Evolutionary conservation across 1,284 basidiomycete species (phyloP), one percentile per base, ranked within the genome.

Genomic region (Cryptococcus wingfieldii): DNA sequence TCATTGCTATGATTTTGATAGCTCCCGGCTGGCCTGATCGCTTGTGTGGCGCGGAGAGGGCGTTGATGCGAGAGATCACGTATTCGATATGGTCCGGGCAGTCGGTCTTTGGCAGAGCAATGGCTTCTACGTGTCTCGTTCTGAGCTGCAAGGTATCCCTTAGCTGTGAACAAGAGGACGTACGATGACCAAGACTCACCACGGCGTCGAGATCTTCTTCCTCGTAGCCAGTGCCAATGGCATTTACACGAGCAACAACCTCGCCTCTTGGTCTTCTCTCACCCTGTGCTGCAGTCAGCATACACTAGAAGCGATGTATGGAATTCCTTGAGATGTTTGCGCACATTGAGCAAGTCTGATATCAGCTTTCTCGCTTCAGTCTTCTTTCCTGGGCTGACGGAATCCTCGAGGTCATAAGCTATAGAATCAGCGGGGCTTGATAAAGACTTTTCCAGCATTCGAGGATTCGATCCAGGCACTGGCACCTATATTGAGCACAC

Each of bases 361-460:
- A 92, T 77, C 19, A 83, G 79, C 2, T 71, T 67, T 58, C 89
- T 79, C 0, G 89, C 88, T 50, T 79, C 76, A 9, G 71, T 70
- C 74, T 91, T 92, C 67, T 86, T 83, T 2, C 77, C 70, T 8
- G 86, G 86, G 5, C 88, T 80, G 0, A 92, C 84, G 56, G 87
- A 88, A 70, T 92, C 89, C 69, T 92, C 89, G 18, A 92, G 79
- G 76, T 92, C 89, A 68, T 90, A 92, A n/a, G 89, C 85, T 34
- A 91, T 79, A 37, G 86, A 80, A 65, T 92, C 89, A 1, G 89
- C 86, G 1, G 75, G 71, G 10, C 80, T 80, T 9, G 67, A 73
- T 39, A 87, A 78, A 0, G 88, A 89, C 69, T 91, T 91, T 66
- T 86, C 80, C 18, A 92, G 83, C 87, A 90, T 90, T 49, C 83